Conservation (phyloP, 2,329 filamentous ascomycete species). For the Lachnellula subtilissima region DNA sequence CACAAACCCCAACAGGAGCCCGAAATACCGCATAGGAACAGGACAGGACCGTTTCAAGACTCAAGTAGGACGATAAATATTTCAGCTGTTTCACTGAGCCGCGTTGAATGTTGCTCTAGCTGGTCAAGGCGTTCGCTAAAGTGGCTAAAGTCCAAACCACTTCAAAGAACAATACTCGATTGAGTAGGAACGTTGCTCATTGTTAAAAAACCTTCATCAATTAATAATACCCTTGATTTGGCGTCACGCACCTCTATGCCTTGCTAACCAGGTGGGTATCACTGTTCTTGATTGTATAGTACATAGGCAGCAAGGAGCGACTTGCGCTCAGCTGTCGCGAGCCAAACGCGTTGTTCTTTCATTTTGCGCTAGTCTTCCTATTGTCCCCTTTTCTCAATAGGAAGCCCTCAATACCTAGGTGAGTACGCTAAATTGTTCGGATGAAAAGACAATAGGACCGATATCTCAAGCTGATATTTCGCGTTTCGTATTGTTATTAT, state of each 20-base stretch:
- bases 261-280: too few species aligned
- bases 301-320: neutral
- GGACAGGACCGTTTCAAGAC: too few species aligned
- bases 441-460: slow-evolving; percentile 8
- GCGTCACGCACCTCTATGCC: too few species aligned
- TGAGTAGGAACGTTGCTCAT: neutral
- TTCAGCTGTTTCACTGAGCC: too few species aligned
- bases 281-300: too few species aligned
- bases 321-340: neutral
- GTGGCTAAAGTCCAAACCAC: neutral
- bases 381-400: slow-evolving; percentile 10
- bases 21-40: too few species aligned
- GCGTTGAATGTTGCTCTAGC: neutral
- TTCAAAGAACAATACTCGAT: neutral
- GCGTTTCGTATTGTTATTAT: neutral
- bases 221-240: too few species aligned
- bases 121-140: slow-evolving; percentile 1
- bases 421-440: slow-evolving; percentile 1
- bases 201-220: neutral
- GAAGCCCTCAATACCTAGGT: neutral
- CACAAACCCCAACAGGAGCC: too few species aligned
- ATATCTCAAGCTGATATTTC: neutral
- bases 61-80: too few species aligned
- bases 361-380: slow-evolving; percentile 5
- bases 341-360: neutral